Conservation (phyloP, 768 basidiomycete genomes). For the Lactarius vividus region DNA sequence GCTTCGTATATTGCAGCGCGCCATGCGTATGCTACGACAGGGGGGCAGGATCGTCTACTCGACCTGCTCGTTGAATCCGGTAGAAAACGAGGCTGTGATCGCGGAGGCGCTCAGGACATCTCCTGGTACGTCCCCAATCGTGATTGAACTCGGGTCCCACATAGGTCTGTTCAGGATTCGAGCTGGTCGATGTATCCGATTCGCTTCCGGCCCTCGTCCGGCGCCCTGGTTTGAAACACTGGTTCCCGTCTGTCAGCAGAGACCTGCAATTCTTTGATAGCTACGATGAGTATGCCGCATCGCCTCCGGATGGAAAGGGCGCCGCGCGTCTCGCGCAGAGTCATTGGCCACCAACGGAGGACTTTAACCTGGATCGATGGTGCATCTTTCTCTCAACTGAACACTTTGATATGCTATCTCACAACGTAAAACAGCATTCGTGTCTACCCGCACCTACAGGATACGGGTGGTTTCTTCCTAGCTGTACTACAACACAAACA, state of each 20-base stretch:
- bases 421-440: constrained; percentile 56
- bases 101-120: constrained; percentile 74
- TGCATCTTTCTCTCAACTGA: constrained; percentile 36
- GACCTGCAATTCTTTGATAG: constrained; percentile 50
- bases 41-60: constrained; percentile 96
- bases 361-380: constrained; percentile 71
- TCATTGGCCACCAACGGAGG: constrained; percentile 73
- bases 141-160: neutral
- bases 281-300: constrained; percentile 57
- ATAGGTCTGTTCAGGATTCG: constrained; percentile 50
- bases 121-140: constrained; percentile 48
- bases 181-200: constrained; percentile 75
- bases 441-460: constrained; percentile 92
- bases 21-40: constrained; percentile 83
- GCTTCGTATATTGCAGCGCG: constrained; percentile 86
- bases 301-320: constrained; percentile 47
- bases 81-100: constrained; percentile 96
- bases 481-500: constrained; percentile 69
- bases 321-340: constrained; percentile 66
- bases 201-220: constrained; percentile 69
- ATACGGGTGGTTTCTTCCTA: constrained; percentile 98
- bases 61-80: constrained; percentile 94
- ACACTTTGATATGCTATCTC: neutral
- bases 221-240: constrained; percentile 69
- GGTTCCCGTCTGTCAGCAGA: constrained; percentile 72